phyloP scores from a whole-genome alignment of 202 grass and related monocot species.

The Zoysia matrella region DNA sequence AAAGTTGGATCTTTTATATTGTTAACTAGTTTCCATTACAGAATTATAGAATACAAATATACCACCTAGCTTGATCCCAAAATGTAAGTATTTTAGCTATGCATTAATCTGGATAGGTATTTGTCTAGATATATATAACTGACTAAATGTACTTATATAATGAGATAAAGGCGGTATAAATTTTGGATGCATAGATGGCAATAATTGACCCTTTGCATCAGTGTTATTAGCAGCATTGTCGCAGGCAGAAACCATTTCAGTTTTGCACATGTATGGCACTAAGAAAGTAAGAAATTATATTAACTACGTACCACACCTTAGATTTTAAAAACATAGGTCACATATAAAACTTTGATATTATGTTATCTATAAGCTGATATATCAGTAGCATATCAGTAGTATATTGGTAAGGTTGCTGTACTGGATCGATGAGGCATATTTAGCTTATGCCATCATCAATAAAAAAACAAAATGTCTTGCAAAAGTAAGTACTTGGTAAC shows the following conservation, averaged over 20 bases:
- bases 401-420: neutral
- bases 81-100: neutral
- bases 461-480: neutral
- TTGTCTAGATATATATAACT: neutral
- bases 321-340: neutral
- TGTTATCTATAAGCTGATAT: neutral
- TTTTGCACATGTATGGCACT: neutral
- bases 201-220: neutral
- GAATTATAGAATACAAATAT: neutral
- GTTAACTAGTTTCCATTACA: neutral
- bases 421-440: neutral
- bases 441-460: neutral
- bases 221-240: neutral
- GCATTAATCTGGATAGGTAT: neutral
- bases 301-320: neutral
- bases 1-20: neutral
- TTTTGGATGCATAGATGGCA: neutral
- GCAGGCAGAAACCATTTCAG: neutral
- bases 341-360: neutral
- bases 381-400: neutral
- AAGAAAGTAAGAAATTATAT: too few relatives aligned
- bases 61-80: neutral
- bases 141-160: too few relatives aligned
- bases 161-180: neutral
- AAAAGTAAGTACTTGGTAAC: neutral